Evolutionary conservation across 345 rosid species (phyloP), one percentile per base, ranked within the genome.

Genomic region (Sapria himalayana): DNA sequence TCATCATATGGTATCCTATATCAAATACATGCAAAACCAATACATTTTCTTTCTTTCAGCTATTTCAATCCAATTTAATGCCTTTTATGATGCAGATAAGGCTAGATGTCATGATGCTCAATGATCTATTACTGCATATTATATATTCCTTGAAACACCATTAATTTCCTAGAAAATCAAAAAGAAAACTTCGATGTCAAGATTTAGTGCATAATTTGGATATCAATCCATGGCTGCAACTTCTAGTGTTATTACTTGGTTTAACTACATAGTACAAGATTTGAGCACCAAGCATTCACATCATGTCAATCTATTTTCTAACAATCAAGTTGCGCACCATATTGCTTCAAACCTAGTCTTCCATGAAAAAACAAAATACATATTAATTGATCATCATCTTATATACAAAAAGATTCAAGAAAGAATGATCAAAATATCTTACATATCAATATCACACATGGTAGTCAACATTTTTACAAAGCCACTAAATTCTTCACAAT

Each of bases 301-400:
- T n/a, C n/a, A n/a, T n/a, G n/a, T n/a, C n/a, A n/a, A n/a, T n/a
- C n/a, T 40, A 6, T 40, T 3, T 3, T 40, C 25, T 9, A 29
- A 40, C 19, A 40, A 40, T 3, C 44, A 40, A 19, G 22, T 21
- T 9, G 25, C 27, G 1, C 44, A 40, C 27, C n/a, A n/a, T n/a
- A 40, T 40, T 3, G 14, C 27, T 0, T 4, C 12, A 2, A 40
- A 40, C 13, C 44, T 9, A 0, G 44, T 40, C 2, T 40, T 18
- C 16, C 44, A n/a, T n/a, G n/a, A n/a, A n/a, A n/a, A n/a, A n/a
- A n/a, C n/a, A n/a, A n/a, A n/a, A n/a, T n/a, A n/a, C 6, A 21
- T 40, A 1, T 25, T 19, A 6, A 40, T 40, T 1, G 44, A 40
- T 5, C 22, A 3, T 2, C 25, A 40, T 7, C 13, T 40, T 0